Evolutionary conservation across 192 early-diverging fungal genomes (phyloP), one percentile per base, ranked within the genome.

Genomic region (Coemansia sp.): DNA sequence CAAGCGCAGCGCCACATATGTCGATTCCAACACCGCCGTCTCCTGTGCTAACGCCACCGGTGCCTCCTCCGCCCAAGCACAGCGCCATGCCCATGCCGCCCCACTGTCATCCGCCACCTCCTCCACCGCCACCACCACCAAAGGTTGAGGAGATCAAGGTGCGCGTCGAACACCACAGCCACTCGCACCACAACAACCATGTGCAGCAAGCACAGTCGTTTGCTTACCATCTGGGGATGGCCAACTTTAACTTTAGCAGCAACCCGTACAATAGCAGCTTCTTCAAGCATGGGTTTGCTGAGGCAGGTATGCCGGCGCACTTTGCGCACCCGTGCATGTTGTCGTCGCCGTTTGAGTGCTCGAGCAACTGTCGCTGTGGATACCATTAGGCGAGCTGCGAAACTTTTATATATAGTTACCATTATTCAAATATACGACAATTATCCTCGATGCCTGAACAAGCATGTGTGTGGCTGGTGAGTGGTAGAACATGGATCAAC

Each of bases 181-280:
- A 54, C 23, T 14, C 9, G n/a, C 53, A 54, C 21, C 27, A 22
- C 21, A 27, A 22, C 21, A 27, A 54, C 39, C 37, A 54, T 34
- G n/a, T 33, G 27, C 53, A 55, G 7, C 23, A 64, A 33, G 67
- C 62, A 1, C 54, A 64, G 15, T 55, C 59, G 24, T 75, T 75
- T 40, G 52, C 58, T 14, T 61, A 61, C 48, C 65, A 75, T 41
- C 44, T 75, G 27, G 55, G 42, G 4, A 61, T 61, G 13, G 67
- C 66, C 18, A 61, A 67, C 49, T 69, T 75, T 59, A 62, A 62
- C n/a, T 76, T 76, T 52, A 64, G 61, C 67, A 51, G 45, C 13
- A 70, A 67, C 34, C 73, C 73, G 0, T 77, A 77, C 50, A 34
- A 63, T 5, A 70, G 64, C 59, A 64, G 64, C 25, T 77, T 77